Evolutionary conservation across 345 rosid species (phyloP).

Genomic region (Durio zibethinus): DNA sequence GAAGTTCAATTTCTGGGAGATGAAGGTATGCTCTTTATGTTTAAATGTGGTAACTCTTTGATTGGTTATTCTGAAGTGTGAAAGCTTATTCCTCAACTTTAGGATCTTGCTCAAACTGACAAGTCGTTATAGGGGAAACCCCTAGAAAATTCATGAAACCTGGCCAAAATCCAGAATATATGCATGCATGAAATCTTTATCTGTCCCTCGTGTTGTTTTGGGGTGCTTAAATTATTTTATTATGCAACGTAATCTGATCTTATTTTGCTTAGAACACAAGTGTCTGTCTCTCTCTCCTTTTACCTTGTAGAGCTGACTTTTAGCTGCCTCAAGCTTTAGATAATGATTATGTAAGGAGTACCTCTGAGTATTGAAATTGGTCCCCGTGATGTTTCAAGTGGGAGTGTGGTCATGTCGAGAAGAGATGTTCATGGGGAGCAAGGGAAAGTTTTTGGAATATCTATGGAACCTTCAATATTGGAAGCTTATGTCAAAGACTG

Average conservation of each 20-base stretch:
- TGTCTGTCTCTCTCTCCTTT: background rate
- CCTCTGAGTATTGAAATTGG: conserved; percentile 94
- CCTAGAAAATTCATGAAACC: background rate
- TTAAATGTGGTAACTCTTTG: background rate
- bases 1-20: conserved; percentile 97
- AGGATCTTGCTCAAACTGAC: background rate
- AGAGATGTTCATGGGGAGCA: conserved; percentile 91
- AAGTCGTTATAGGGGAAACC: background rate
- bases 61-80: background rate
- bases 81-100: conserved; percentile 3
- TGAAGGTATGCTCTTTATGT: conserved; percentile 63
- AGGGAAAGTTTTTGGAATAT: conserved; percentile 88
- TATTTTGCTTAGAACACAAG: background rate
- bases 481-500: conserved; percentile 75
- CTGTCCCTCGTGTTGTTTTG: conserved; percentile 4
- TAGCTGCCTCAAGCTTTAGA: conserved; percentile 8
- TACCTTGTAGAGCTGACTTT: background rate
- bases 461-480: conserved; percentile 71
- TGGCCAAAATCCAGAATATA: background rate
- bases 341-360: conserved; percentile 51
- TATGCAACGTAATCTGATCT: background rate
- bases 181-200: background rate
- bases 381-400: conserved; percentile 84
- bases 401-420: conserved; percentile 78
- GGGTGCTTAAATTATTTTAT: background rate